Percentiles rank a stretch among this genome's conserved stretches.
These are phyloP conservation scores for Penicillium bovifimosum DNA, from an alignment of 495 filamentous ascomycete genomes.

Conservation along the genomic window DNA sequence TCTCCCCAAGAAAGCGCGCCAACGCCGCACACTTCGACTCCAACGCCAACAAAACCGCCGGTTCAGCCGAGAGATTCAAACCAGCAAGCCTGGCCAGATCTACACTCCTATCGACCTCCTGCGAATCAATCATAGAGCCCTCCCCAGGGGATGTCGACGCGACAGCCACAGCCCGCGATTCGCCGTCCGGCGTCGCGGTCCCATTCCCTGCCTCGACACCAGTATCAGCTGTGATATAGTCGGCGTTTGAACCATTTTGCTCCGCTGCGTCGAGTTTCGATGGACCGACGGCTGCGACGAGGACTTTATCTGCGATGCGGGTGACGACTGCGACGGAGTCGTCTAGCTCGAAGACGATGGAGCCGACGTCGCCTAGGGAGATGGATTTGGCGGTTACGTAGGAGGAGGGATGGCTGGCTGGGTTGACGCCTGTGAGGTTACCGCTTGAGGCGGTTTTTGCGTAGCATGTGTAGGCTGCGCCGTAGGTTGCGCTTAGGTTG, in stretches of 20 bases:
- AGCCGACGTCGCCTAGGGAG: slow-evolving; percentile 46
- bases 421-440: slow-evolving; percentile 45
- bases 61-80: slow-evolving; percentile 39
- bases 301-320: slow-evolving; percentile 41
- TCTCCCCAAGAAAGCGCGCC: slow-evolving; percentile 38
- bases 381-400: slow-evolving; percentile 45
- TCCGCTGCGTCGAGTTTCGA: slow-evolving; percentile 23
- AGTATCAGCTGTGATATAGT: background rate
- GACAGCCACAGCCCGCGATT: slow-evolving; percentile 6
- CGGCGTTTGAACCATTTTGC: slow-evolving; percentile 12
- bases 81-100: slow-evolving; percentile 39
- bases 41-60: slow-evolving; percentile 37
- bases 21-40: slow-evolving; percentile 45
- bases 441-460: slow-evolving; percentile 42
- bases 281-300: slow-evolving; percentile 41
- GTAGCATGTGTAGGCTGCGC: slow-evolving; percentile 45
- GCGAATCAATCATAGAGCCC: slow-evolving; percentile 26
- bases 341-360: slow-evolving; percentile 46
- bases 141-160: slow-evolving; percentile 10
- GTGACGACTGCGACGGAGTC: slow-evolving; percentile 44
- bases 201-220: slow-evolving; percentile 14
- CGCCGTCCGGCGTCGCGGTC: slow-evolving; percentile 8
- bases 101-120: slow-evolving; percentile 39
- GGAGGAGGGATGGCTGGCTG: slow-evolving; percentile 43
- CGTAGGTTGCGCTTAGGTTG: slow-evolving; percentile 45